These are phyloP conservation scores for Silene coronaria DNA, from an alignment of 179 eudicot species.

Conservation along the genomic window DNA sequence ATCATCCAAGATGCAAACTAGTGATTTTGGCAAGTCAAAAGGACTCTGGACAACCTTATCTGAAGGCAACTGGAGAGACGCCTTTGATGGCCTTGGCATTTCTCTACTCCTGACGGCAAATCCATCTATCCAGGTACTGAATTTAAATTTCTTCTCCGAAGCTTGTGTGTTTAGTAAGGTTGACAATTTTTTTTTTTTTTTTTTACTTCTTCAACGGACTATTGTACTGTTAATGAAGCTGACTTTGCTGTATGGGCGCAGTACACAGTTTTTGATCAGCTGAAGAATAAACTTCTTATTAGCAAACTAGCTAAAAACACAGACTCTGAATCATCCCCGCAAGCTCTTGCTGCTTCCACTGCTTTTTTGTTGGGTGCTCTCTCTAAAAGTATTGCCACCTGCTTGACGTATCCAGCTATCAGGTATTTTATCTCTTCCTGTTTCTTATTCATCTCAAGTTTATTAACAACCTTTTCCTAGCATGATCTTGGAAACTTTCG, in stretches of 20 bases:
- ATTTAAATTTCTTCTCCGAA: background rate
- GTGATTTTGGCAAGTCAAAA: slow-evolving; percentile 80
- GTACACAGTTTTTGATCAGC: slow-evolving; percentile 96
- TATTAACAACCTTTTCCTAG: too few species aligned
- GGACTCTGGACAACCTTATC: slow-evolving; percentile 71
- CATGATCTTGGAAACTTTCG: too few species aligned
- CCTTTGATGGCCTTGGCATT: slow-evolving; percentile 87
- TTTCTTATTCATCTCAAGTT: background rate
- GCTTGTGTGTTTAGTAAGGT: background rate
- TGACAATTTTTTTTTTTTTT: background rate
- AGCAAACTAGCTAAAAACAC: slow-evolving; percentile 27
- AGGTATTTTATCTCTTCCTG: slow-evolving; percentile 38
- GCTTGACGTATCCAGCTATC: slow-evolving; percentile 87
- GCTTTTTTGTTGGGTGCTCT: slow-evolving; percentile 88
- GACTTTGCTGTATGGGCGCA: slow-evolving; percentile 23
- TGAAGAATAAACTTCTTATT: slow-evolving; percentile 55
- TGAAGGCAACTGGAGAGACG: slow-evolving; percentile 71
- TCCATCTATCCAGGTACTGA: slow-evolving; percentile 79
- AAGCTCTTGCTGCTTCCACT: slow-evolving; percentile 70
- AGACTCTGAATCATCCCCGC: slow-evolving; percentile 39
- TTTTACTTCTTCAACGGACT: background rate
- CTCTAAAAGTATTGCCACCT: slow-evolving; percentile 84
- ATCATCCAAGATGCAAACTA: slow-evolving; percentile 85
- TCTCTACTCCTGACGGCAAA: slow-evolving; percentile 79
- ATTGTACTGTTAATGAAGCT: slow-evolving; percentile 6